phyloP scores from a whole-genome alignment of 306 rosid genomes.

The Trifolium repens region DNA sequence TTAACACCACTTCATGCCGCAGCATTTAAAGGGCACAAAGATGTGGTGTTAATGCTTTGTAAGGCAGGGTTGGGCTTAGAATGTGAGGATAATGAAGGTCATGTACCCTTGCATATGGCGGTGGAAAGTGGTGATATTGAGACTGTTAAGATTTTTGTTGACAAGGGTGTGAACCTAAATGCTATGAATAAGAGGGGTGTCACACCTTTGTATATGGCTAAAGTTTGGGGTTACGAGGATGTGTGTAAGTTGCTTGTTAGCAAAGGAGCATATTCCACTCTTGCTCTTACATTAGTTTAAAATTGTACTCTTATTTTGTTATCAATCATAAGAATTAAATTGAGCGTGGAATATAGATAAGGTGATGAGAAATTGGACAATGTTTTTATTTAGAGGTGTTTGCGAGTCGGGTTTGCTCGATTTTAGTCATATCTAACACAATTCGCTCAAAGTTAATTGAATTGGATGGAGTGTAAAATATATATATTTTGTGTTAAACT shows the following conservation, averaged over 20 bases:
- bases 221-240: conserved; percentile 58
- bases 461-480: too few species aligned
- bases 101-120: conserved; percentile 76
- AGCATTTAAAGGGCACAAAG: conserved; percentile 75
- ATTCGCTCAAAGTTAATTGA: too few species aligned
- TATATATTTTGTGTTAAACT: too few species aligned
- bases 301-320: neutral
- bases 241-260: conserved; percentile 55
- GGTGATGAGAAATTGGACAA: too few species aligned
- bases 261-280: conserved; percentile 51
- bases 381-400: too few species aligned
- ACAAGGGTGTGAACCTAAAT: conserved; percentile 60
- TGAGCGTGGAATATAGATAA: too few species aligned
- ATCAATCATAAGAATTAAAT: neutral
- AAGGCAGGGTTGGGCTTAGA: conserved; percentile 64
- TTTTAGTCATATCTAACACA: too few species aligned
- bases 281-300: conserved; percentile 24
- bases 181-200: conserved; percentile 53
- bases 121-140: conserved; percentile 62
- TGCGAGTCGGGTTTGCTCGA: too few species aligned
- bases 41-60: conserved; percentile 52
- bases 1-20: conserved; percentile 79
- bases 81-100: conserved; percentile 68
- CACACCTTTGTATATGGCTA: conserved; percentile 72
- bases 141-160: conserved; percentile 51